Percentiles rank a stretch among this genome's conserved stretches.
Evolutionary conservation across 2,329 filamentous ascomycete genomes (phyloP).

Genomic region (Stemphylium vesicarium): DNA sequence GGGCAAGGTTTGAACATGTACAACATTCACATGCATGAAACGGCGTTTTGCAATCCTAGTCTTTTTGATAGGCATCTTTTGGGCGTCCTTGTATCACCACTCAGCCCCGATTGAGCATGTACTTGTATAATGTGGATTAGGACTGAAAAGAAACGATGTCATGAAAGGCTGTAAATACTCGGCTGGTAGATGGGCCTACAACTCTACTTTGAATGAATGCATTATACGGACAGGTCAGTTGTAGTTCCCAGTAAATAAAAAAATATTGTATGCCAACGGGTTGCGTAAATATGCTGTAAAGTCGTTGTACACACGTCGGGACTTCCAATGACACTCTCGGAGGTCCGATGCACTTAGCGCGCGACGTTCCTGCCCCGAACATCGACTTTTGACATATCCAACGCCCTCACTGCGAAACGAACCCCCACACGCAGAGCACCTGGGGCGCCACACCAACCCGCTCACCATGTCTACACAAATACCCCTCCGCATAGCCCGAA

Average conservation of each 20-base stretch:
- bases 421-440: constrained; percentile 3
- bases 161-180: neutral
- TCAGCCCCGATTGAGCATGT: constrained; percentile 6
- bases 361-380: constrained; percentile 13
- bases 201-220: neutral
- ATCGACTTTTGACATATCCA: constrained; percentile 19
- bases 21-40: constrained; percentile 16
- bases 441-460: constrained; percentile 3
- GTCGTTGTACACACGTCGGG: neutral
- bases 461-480: constrained; percentile 25
- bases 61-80: constrained; percentile 6
- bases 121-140: constrained; percentile 13
- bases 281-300: neutral
- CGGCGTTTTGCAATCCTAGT: constrained; percentile 12
- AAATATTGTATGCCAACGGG: neutral
- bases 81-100: constrained; percentile 12
- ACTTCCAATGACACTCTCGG: neutral
- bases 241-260: neutral
- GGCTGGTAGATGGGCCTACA: neutral
- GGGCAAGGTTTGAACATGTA: constrained; percentile 10
- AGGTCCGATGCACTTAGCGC: constrained; percentile 18
- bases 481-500: constrained; percentile 31
- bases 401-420: constrained; percentile 7
- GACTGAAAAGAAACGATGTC: neutral
- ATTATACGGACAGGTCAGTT: neutral